Base-by-base conservation (phyloP, 176 grass and related monocot species). In the Zoysia pacifica region DNA sequence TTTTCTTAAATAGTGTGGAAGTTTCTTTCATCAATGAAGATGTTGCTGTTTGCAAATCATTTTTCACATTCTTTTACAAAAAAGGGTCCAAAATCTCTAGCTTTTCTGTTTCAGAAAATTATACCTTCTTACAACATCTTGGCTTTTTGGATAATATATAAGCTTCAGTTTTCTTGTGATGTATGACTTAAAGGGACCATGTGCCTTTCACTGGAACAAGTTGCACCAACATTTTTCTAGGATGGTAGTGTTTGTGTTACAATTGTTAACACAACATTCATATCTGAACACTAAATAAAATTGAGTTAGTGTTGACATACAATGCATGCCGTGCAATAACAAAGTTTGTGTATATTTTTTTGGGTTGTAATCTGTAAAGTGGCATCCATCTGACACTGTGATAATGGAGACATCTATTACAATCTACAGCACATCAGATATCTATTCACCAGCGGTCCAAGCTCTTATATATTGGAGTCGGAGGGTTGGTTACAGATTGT, bases 1-100 rank as follows among this genome's bases (percentile, higher is more conserved):
- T 80, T 53, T 94, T 77, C 86, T 84, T 68, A 55, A 75, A 15
- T 67, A 63, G 62, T 18, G 86, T 69, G 28, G 28, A 28, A 28
- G 28, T 28, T 28, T 28, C 28, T 28, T 28, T 28, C 28, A 28
- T 28, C 28, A 0, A 28, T 28, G 28, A 28, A 28, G 28, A 28
- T 28, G 28, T 28, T 28, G 28, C 28, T 28, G 28, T 28, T 28
- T 28, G 28, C 69, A 62, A 62, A 14, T 79, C 38, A 15, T 62
- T 79, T 54, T 48, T 37, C 45, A 20, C 46, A 67, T 69, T 43
- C 16, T 2, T 71, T 66, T 18, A 43, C 2, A 20, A 62, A 53
- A 65, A 2, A 28, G 28, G 19, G 11, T 68, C 19, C 9, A 62
- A 43, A 35, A 45, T 62, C 10, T 88, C 54, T 75, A 11, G 53